These are phyloP conservation scores for Zygoascus biomembranicola DNA, from an alignment of 805 yeast genomes.

Conservation along the genomic window DNA sequence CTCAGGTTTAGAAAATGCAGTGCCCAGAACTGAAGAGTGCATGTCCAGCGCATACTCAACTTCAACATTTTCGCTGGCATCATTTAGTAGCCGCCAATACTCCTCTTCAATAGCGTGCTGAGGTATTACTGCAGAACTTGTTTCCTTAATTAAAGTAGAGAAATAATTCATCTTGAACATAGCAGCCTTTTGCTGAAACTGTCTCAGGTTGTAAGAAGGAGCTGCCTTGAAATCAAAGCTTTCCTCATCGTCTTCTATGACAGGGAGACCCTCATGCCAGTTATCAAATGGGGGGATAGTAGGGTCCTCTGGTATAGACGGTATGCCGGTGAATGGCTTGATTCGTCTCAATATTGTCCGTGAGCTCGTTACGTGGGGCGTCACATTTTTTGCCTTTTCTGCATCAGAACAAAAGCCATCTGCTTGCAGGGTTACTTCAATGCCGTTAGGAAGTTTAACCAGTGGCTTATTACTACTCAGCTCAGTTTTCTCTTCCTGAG, in stretches of 20 bases:
- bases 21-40: constrained; percentile 55
- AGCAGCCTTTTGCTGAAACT: constrained; percentile 50
- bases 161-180: constrained; percentile 28
- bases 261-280: constrained; percentile 37
- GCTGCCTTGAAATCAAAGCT: constrained; percentile 36
- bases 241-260: constrained; percentile 33
- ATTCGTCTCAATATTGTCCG: constrained; percentile 15
- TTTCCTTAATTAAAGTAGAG: not conserved
- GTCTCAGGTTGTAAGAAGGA: constrained; percentile 46
- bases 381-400: not conserved
- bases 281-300: constrained; percentile 18
- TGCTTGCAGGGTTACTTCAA: not conserved
- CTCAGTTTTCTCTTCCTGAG: not conserved
- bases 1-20: constrained; percentile 60
- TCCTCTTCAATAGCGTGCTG: constrained; percentile 44
- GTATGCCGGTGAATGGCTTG: constrained; percentile 4
- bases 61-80: constrained; percentile 39
- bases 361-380: constrained; percentile 24
- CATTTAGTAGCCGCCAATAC: constrained; percentile 54
- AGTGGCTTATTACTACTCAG: not conserved
- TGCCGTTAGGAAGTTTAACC: not conserved
- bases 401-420: not conserved
- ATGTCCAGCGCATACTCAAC: constrained; percentile 84
- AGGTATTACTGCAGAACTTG: not conserved
- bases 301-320: constrained; percentile 11